Evolutionary conservation across 202 grass and related monocot species (phyloP).

Genomic region (Setaria viridis): DNA sequence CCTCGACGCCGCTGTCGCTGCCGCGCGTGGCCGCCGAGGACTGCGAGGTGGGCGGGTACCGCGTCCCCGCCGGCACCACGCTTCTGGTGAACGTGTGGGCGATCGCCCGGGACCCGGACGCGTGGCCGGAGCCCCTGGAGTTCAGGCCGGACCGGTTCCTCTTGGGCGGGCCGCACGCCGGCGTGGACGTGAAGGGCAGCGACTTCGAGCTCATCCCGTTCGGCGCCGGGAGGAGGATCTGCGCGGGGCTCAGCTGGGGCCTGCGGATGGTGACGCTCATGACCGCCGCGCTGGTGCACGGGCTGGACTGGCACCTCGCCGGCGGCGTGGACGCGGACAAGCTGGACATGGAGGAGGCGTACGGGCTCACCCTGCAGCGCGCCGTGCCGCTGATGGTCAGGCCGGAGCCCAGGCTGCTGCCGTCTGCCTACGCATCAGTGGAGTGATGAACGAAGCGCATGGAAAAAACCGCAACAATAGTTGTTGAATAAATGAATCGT

Average conservation of each 20-base stretch:
- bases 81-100: conserved; percentile 10
- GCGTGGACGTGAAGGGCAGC: background rate
- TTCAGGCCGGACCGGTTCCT: background rate
- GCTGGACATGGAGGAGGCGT: background rate
- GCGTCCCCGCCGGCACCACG: background rate
- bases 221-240: background rate
- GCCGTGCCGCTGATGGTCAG: background rate
- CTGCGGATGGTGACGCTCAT: background rate
- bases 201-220: background rate
- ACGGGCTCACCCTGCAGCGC: conserved; percentile 3
- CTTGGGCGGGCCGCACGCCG: background rate
- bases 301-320: background rate
- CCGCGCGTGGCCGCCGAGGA: background rate
- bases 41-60: background rate
- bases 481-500: too few species aligned
- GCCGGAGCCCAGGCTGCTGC: background rate
- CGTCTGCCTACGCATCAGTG: background rate
- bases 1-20: conserved; percentile 16
- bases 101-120: background rate
- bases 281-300: background rate
- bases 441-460: background rate
- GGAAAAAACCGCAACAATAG: too few species aligned
- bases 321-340: background rate
- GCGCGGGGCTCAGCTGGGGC: conserved; percentile 11
- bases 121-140: background rate